Evolutionary conservation across 2,329 filamentous ascomycete species (phyloP).

Genomic region (Aschersonia sp.): DNA sequence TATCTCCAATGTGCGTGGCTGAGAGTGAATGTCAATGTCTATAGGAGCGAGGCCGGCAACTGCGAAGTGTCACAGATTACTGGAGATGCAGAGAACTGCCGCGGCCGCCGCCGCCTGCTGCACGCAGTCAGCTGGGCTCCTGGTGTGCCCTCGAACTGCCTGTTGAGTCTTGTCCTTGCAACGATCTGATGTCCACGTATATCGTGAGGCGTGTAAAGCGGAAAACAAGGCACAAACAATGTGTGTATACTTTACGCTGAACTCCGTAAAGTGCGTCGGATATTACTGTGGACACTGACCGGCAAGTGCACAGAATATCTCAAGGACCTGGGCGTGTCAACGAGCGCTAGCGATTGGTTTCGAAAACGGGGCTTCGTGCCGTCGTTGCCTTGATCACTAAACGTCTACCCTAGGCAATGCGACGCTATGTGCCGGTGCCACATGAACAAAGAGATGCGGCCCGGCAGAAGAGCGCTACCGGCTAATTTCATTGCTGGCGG

Average conservation of each 20-base stretch:
- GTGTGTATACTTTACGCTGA: neutral
- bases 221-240: neutral
- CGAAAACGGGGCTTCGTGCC: neutral
- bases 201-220: neutral
- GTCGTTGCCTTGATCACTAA: neutral
- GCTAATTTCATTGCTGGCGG: slow-evolving; percentile 1
- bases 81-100: too few species aligned
- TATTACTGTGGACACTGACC: neutral
- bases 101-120: too few species aligned
- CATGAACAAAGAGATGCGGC: slow-evolving; percentile 3
- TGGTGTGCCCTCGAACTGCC: too few species aligned
- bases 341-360: slow-evolving; percentile 1
- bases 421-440: slow-evolving; percentile 4
- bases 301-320: too few species aligned
- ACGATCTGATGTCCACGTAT: too few species aligned
- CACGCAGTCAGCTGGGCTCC: too few species aligned
- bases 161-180: too few species aligned
- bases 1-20: too few species aligned
- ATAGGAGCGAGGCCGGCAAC: too few species aligned
- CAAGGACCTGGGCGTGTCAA: neutral
- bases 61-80: too few species aligned
- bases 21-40: too few species aligned
- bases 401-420: slow-evolving; percentile 1
- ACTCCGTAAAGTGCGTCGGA: neutral
- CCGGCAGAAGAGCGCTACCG: slow-evolving; percentile 3